Evolutionary conservation across 2,329 filamentous ascomycete genomes (phyloP), one percentile per base, ranked within the genome.

Genomic region (Fonsecaea pugnacius): DNA sequence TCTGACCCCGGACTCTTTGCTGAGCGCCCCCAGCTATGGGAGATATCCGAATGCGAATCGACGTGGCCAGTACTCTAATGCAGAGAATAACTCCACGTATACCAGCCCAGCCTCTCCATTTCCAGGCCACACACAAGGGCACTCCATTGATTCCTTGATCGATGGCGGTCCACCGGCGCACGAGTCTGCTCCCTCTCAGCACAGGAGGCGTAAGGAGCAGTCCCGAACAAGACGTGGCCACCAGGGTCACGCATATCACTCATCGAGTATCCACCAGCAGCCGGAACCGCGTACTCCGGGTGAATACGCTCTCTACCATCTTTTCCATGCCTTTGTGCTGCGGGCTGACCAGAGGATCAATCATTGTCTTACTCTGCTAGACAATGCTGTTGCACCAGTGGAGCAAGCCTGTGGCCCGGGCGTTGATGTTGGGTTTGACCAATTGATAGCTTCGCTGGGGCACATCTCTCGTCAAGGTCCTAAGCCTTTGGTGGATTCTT

Each of bases 261-360:
- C 88, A 70, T 91, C 91, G 16, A 94, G 91, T 38, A 85, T 84
- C 61, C 86, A 89, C 72, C 80, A 65, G 18, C 63, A 83, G 59
- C 83, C 89, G 59, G 91, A 96, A 68, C 86, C 90, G 69, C 96
- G 94, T 78, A 97, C 93, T 0, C 93, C 97, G n/a, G 93, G 92
- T 61, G 95, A 99, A 81, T 98, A 96, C 84, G 95, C 95, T 21
- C 82, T 99, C 66, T 94, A 98, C 78, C 94, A 98, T 71, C 82
- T 99, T 50, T 97, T 98, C 78, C 98, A 95, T 70, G 92, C 93
- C 66, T 99, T 99, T 78, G 95, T 98, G 73, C 90, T 91, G 16
- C 91, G 96, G 75, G 95, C 95, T n/a, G 95, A 99, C 76, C 91
- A 95, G 70, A 97, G 97, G 78, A 90, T 99, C 69, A 92, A 91